A percentile compares a stretch with the other conserved stretches of the same genome.
Conservation (phyloP, 2,329 filamentous ascomycete genomes). For the Lachnellula subtilissima region DNA sequence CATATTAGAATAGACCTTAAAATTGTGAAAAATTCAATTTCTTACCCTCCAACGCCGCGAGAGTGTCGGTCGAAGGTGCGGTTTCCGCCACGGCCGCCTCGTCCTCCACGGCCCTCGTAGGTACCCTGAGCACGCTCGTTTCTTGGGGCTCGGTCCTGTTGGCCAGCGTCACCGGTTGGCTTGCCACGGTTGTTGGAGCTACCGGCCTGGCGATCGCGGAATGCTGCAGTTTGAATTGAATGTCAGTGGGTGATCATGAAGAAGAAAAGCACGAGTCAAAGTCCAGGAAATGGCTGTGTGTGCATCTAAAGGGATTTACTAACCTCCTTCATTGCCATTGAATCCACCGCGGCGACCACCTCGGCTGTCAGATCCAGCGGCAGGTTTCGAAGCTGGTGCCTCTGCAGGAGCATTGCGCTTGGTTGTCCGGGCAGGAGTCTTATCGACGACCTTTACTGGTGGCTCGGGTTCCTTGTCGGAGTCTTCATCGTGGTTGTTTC, state of each 20-base stretch:
- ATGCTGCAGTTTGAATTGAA: constrained; percentile 51
- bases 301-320: constrained; percentile 36
- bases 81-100: constrained; percentile 30
- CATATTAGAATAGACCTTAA: constrained; percentile 14
- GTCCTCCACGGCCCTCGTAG: constrained; percentile 53
- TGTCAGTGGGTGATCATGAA: constrained; percentile 8
- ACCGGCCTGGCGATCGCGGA: constrained; percentile 83
- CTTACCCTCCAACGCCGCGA: constrained; percentile 29
- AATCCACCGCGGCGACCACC: constrained; percentile 47
- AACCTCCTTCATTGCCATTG: constrained; percentile 83
- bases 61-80: constrained; percentile 35
- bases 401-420: constrained; percentile 86
- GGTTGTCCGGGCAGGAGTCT: constrained; percentile 63
- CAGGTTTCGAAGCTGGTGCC: constrained; percentile 45
- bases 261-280: background rate
- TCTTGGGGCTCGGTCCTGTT: constrained; percentile 42
- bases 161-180: constrained; percentile 64
- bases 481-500: constrained; percentile 60
- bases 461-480: constrained; percentile 68
- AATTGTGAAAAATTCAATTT: background rate
- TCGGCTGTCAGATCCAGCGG: constrained; percentile 22
- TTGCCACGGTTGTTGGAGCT: constrained; percentile 77
- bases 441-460: constrained; percentile 86
- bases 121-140: constrained; percentile 45
- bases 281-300: background rate